Conservation (phyloP, 345 rosid species). For the Eutrema japonicum region DNA sequence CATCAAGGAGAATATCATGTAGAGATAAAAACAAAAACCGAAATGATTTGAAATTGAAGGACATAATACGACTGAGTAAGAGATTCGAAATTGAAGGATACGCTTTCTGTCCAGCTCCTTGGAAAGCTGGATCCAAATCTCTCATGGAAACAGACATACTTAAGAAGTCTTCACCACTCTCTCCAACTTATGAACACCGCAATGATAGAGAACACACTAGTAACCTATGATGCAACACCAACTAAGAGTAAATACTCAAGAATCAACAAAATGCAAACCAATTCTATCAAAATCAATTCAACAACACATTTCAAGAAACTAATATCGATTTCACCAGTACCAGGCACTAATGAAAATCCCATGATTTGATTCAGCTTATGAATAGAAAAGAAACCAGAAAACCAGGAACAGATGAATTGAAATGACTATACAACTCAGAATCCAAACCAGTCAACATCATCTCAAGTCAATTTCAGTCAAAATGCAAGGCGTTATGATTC, state of each 20-base stretch:
- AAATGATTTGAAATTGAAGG: not conserved
- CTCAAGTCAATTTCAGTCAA: conserved; percentile 36
- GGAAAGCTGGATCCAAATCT: conserved; percentile 96
- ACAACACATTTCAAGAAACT: conserved; percentile 12
- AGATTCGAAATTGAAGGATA: conserved; percentile 59
- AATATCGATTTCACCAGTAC: conserved; percentile 1
- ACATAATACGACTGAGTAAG: not conserved
- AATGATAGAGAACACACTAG: conserved; percentile 36
- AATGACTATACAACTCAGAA: conserved; percentile 16
- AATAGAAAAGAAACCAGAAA: conserved; percentile 7
- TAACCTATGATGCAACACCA: conserved; percentile 36
- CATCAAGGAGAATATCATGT: conserved; percentile 54
- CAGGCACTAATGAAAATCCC: not conserved
- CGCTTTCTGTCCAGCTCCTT: conserved; percentile 97
- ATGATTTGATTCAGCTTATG: conserved; percentile 16
- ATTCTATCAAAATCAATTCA: not conserved
- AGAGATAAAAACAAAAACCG: conserved; percentile 1
- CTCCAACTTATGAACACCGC: conserved; percentile 45
- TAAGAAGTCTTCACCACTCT: conserved; percentile 43
- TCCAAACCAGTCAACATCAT: conserved; percentile 41
- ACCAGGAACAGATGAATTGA: conserved; percentile 15
- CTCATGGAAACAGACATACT: conserved; percentile 95
- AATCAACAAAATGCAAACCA: conserved; percentile 24
- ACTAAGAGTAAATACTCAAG: conserved; percentile 7
- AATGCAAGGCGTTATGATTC: conserved; percentile 21